Percentiles rank a stretch among this genome's conserved stretches.
Evolutionary conservation across 2,329 filamentous ascomycete genomes (phyloP).

Genomic region (Sclerotinia spermophila): DNA sequence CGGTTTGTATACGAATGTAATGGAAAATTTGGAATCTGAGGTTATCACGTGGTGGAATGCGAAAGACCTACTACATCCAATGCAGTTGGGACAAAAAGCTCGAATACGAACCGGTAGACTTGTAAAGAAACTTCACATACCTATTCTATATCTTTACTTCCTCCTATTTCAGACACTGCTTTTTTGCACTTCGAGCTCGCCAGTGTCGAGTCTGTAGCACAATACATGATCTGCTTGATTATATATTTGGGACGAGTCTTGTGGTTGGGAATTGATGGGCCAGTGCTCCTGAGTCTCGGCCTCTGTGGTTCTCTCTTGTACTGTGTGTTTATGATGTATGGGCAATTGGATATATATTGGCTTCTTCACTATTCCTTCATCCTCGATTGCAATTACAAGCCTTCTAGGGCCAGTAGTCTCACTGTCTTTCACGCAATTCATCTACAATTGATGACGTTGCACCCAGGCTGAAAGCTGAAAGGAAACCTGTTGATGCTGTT

Average conservation of each 20-base stretch:
- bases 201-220: background rate
- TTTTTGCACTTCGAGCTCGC: background rate
- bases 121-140: background rate
- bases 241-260: background rate
- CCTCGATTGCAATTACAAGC: background rate
- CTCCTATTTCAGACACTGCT: too few species aligned
- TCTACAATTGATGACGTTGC: background rate
- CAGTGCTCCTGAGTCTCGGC: background rate
- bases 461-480: too few species aligned
- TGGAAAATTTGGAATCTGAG: background rate
- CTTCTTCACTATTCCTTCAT: too few species aligned
- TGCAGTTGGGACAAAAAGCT: background rate
- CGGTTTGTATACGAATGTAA: too few species aligned
- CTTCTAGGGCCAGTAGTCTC: background rate
- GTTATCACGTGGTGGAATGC: too few species aligned
- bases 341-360: too few species aligned
- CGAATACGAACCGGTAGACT: background rate
- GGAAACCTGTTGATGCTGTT: background rate
- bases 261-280: background rate
- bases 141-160: background rate
- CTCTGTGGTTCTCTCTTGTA: background rate
- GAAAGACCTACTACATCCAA: background rate
- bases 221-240: background rate
- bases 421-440: too few species aligned
- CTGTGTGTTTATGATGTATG: background rate